These are phyloP conservation scores for Scedosporium aurantiacum DNA, from an alignment of 2,329 filamentous ascomycete species.

Conservation along the genomic window DNA sequence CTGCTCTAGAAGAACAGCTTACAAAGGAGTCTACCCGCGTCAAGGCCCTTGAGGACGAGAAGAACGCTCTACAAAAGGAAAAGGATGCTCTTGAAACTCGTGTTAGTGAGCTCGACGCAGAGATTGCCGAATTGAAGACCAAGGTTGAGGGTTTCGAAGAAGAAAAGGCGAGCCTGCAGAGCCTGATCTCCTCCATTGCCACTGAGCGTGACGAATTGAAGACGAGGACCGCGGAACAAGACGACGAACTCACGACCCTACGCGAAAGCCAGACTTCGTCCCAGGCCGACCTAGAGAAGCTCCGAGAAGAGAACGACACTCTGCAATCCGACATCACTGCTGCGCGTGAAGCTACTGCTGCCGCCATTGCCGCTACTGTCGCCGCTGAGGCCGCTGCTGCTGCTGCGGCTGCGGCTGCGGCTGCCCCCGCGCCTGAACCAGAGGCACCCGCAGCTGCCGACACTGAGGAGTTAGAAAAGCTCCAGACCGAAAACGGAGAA, in stretches of 20 bases:
- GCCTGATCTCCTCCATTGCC: background rate
- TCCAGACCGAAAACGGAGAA: background rate
- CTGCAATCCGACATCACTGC: background rate
- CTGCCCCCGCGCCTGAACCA: background rate
- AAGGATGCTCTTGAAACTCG: constrained; percentile 1
- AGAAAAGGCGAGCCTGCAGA: background rate
- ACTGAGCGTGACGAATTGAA: constrained; percentile 1
- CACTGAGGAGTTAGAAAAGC: background rate
- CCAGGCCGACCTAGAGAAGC: constrained; percentile 1
- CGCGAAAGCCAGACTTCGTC: background rate
- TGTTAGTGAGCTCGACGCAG: background rate
- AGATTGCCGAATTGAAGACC: constrained; percentile 1
- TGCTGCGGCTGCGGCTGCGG: background rate
- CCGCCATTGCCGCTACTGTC: background rate
- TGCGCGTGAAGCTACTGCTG: background rate
- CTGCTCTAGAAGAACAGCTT: background rate
- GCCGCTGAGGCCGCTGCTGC: background rate
- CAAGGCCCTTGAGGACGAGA: background rate
- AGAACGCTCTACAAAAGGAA: background rate
- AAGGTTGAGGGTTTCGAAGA: background rate
- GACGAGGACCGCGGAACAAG: background rate
- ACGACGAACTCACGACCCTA: background rate
- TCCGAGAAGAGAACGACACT: background rate
- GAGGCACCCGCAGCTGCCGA: background rate
- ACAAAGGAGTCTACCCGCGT: background rate